Evolutionary conservation across 768 basidiomycete species (phyloP), one percentile per base, ranked within the genome.

Genomic region (Leccinellum luteum): DNA sequence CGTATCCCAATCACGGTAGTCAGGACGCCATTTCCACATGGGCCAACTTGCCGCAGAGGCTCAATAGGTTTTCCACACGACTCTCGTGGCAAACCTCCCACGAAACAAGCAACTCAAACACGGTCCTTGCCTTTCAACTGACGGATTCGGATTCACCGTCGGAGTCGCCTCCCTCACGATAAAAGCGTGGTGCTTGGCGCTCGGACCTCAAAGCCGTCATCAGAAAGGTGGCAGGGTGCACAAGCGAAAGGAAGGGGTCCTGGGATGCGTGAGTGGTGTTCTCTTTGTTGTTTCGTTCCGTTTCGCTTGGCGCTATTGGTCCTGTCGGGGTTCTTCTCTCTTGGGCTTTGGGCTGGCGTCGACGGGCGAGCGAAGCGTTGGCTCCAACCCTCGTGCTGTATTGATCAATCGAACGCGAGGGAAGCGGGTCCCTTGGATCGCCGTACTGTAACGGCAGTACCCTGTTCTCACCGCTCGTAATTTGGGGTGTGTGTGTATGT

Each of bases 1-100:
- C n/a, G n/a, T n/a, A n/a, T n/a, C n/a, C 62, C 82, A n/a, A 84
- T 86, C 60, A 86, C 84, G 23, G 85, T 87, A 14, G 85, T 86
- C 48, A 86, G 85, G 70, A 81, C 81, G 1, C 82, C 85, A 0
- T 82, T 81, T 65, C 85, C 85, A 4, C 77, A 35, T 17, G 35
- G 15, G n/a, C 38, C 9, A 19, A 19, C 38, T 41, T 10, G 38
- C 38, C 38, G 38, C 19, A 41, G 38, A 41, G 35, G 9, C 35
- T 38, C 35, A 12, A 41, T 15, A 12, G n/a, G 19, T 41, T 69
- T n/a, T 38, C n/a, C 38, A n/a, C 4, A 38, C 76, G 8, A 71
- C 76, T 56, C 69, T 90, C 13, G 82, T 83, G 10, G 71, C 74
- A 48, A 85, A 88, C 66, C 77, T 84, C 3, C 82, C 85, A 0